These are phyloP conservation scores for Escovopsis weberi DNA, from an alignment of 2,329 filamentous ascomycete species.

Conservation along the genomic window DNA sequence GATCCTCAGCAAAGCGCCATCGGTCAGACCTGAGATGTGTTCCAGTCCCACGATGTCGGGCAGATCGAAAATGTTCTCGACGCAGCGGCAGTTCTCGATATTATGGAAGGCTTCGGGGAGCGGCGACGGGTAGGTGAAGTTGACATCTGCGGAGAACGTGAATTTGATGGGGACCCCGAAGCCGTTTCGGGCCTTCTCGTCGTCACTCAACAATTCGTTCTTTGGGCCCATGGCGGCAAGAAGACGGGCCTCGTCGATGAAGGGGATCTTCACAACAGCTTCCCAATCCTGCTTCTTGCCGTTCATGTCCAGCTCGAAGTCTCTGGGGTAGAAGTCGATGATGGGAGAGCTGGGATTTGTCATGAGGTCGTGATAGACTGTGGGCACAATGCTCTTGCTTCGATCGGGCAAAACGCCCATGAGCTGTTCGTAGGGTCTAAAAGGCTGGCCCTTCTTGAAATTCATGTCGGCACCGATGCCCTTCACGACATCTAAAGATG, in stretches of 20 bases:
- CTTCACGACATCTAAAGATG: conserved; percentile 61
- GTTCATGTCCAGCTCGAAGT: conserved; percentile 98
- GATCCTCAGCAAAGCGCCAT: conserved; percentile 68
- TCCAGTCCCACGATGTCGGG: conserved; percentile 84
- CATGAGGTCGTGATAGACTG: conserved; percentile 83
- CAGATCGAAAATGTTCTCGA: conserved; percentile 93
- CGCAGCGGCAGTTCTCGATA: conserved; percentile 70
- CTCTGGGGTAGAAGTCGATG: conserved; percentile 92
- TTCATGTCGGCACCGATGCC: conserved; percentile 77
- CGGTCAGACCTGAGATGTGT: conserved; percentile 68
- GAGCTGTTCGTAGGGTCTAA: conserved; percentile 86
- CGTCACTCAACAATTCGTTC: conserved; percentile 61
- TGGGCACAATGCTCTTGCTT: conserved; percentile 90
- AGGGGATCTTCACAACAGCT: conserved; percentile 96
- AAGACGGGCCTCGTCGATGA: conserved; percentile 85
- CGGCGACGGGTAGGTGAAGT: conserved; percentile 78
- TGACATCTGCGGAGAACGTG: conserved; percentile 61
- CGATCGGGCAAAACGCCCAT: conserved; percentile 97
- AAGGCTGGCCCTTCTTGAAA: conserved; percentile 89
- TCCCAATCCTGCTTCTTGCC: conserved; percentile 99
- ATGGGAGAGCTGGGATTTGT: conserved; percentile 81
- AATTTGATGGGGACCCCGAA: conserved; percentile 93
- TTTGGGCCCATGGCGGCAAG: conserved; percentile 75
- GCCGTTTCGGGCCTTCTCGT: conserved; percentile 70
- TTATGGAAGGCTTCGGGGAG: conserved; percentile 84